These are phyloP conservation scores for Eimeria zaria DNA, from an alignment of 169 alveolate genomes.

Conservation along the genomic window DNA sequence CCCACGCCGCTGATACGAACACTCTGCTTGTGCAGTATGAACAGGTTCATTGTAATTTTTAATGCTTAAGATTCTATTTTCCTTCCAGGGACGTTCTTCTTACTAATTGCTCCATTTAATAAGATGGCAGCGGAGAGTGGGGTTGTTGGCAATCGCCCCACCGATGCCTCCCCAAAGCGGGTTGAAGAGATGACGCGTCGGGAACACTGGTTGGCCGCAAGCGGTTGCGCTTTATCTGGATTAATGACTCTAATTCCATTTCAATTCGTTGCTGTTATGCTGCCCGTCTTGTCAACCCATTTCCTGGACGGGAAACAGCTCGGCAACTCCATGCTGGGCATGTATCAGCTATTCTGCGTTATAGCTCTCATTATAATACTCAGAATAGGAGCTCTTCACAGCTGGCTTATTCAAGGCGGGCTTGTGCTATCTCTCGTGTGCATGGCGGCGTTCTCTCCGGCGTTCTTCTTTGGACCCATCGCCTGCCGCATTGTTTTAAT, in stretches of 20 bases:
- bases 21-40: not conserved
- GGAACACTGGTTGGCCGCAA: not conserved
- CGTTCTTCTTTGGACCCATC: conserved; percentile 34
- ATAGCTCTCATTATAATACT: conserved; percentile 21
- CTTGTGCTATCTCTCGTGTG: conserved; percentile 33
- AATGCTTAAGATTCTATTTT: not conserved
- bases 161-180: conserved; percentile 26
- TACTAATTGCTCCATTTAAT: not conserved
- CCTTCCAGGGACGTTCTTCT: not conserved
- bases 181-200: conserved; percentile 49
- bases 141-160: conserved; percentile 40
- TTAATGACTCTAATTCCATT: conserved; percentile 59
- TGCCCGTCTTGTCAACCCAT: conserved; percentile 46
- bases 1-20: not conserved
- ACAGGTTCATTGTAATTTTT: not conserved
- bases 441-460: conserved; percentile 72
- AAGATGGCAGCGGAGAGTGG: conserved; percentile 42
- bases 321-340: conserved; percentile 58
- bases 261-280: conserved; percentile 52
- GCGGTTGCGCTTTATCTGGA: conserved; percentile 63
- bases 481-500: conserved; percentile 38
- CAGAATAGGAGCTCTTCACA: conserved; percentile 53
- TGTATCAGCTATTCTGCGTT: conserved; percentile 55
- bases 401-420: conserved; percentile 73
- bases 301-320: conserved; percentile 65